Conservation (phyloP, 225 moss, liverwort and hornwort genomes). For the Polytrichum formosum region DNA sequence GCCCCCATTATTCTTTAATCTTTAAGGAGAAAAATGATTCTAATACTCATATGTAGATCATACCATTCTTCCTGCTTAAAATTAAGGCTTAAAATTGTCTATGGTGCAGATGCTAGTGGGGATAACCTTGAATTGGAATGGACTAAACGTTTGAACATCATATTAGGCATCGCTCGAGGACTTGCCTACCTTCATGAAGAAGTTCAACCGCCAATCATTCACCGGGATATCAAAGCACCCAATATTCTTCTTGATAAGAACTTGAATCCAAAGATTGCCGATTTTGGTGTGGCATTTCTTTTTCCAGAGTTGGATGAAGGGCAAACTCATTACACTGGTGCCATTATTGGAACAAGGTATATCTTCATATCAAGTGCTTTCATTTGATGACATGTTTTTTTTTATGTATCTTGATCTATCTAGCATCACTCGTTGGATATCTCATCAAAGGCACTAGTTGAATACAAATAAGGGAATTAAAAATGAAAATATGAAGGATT, state of each 20-base stretch:
- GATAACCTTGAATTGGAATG: conserved; percentile 29
- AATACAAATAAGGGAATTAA: too few relatives aligned
- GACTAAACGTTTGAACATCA: conserved; percentile 31
- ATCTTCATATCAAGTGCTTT: not conserved
- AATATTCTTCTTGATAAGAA: conserved; percentile 48
- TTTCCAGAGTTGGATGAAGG: conserved; percentile 34
- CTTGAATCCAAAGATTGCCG: conserved; percentile 38
- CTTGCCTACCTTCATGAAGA: conserved; percentile 40
- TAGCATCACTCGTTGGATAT: too few relatives aligned
- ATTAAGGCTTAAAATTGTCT: too few relatives aligned
- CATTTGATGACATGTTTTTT: too few relatives aligned
- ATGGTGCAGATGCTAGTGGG: conserved; percentile 17
- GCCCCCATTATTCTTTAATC: too few relatives aligned
- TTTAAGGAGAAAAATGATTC: too few relatives aligned
- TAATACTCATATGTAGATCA: too few relatives aligned
- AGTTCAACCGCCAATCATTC: conserved; percentile 32
- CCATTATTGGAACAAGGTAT: conserved; percentile 43
- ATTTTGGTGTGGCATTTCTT: conserved; percentile 45
- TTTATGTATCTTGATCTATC: too few relatives aligned
- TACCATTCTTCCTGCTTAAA: not conserved
- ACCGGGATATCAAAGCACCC: conserved; percentile 13
- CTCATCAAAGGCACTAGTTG: too few relatives aligned
- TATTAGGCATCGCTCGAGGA: conserved; percentile 38
- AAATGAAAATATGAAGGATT: too few relatives aligned
- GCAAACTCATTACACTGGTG: conserved; percentile 34